phyloP scores from a whole-genome alignment of 1,139 yeast genomes.

The Pichia sp. region DNA sequence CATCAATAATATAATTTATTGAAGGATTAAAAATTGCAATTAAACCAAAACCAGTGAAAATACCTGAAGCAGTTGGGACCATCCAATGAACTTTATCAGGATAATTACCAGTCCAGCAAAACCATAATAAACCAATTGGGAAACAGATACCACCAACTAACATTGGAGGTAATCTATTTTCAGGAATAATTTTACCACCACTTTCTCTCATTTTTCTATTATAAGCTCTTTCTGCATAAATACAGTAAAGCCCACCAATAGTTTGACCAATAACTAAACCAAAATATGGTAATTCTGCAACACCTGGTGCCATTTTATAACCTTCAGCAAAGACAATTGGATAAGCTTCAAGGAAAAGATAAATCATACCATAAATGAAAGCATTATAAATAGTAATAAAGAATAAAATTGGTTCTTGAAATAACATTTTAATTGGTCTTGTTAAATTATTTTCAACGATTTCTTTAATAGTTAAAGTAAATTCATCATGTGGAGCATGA shows the following conservation, averaged over 20 bases:
- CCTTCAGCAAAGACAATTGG: constrained; percentile 65
- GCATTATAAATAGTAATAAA: constrained; percentile 70
- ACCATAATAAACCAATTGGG: constrained; percentile 76
- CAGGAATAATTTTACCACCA: constrained; percentile 65
- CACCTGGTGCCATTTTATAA: constrained; percentile 52
- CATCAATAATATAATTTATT: constrained; percentile 73
- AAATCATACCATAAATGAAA: constrained; percentile 77
- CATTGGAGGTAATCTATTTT: constrained; percentile 71
- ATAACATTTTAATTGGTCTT: constrained; percentile 64
- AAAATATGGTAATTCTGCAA: constrained; percentile 57
- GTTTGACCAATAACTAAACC: constrained; percentile 57
- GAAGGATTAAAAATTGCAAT: constrained; percentile 72
- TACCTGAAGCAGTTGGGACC: constrained; percentile 73
- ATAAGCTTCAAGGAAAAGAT: constrained; percentile 69
- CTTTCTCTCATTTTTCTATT: constrained; percentile 37
- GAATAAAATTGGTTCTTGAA: constrained; percentile 67
- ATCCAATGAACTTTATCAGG: constrained; percentile 69
- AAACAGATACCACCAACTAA: constrained; percentile 61
- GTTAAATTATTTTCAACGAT: constrained; percentile 62
- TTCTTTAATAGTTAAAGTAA: constrained; percentile 37
- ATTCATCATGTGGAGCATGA: constrained; percentile 76
- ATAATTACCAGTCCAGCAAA: constrained; percentile 79
- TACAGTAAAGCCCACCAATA: constrained; percentile 45
- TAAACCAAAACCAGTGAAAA: constrained; percentile 68
- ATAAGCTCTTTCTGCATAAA: constrained; percentile 34